Base-by-base conservation (phyloP, 148 eudicot species). In the Silene uniflora region DNA sequence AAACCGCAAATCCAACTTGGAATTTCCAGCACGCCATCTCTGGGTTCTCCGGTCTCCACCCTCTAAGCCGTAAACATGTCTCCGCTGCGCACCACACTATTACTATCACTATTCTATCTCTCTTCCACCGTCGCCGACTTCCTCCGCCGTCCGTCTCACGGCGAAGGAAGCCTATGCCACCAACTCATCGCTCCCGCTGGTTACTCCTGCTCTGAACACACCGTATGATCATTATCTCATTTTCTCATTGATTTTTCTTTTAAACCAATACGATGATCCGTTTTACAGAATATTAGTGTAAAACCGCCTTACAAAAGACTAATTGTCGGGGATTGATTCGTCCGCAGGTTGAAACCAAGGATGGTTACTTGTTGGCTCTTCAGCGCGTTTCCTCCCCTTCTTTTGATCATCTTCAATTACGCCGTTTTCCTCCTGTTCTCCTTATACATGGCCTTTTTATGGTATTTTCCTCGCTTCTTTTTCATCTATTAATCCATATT, bases 381-480 rank as follows among this genome's bases (percentile, higher is more conserved):
- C 96, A 91, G 63, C 91, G 97, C 0, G 93, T 91, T 60, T 88
- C 91, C 35, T 87, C 91, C 12, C 60, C 79, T 24, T 61, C 78
- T 0, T 73, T 56, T 7, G 76, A 25, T 13, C 14, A 49, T 9
- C 47, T 86, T 17, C 71, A 82, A 66, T 78, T 71, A 39, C 75
- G 58, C 55, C 84, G 72, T 63, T 87, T 87, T 27, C 84, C 86
- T 67, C 96, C 98, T 0, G 89, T 95, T 75, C 80, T 95, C 29
- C 98, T 95, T 61, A 77, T 81, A 63, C 98, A 95, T 83, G 98
- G 98, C 54, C 91, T 95, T 67, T 87, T 92, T 69, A 88, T 86
- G 98, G 98, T 95, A 21, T 80, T 23, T 32, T 80, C 60, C 22
- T 18, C 16, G n/a, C 19, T 22, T 12, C 10, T 61, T 11, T 47